These are phyloP conservation scores for Helminthosporium solani DNA, from an alignment of 2,329 filamentous ascomycete species.

Conservation along the genomic window DNA sequence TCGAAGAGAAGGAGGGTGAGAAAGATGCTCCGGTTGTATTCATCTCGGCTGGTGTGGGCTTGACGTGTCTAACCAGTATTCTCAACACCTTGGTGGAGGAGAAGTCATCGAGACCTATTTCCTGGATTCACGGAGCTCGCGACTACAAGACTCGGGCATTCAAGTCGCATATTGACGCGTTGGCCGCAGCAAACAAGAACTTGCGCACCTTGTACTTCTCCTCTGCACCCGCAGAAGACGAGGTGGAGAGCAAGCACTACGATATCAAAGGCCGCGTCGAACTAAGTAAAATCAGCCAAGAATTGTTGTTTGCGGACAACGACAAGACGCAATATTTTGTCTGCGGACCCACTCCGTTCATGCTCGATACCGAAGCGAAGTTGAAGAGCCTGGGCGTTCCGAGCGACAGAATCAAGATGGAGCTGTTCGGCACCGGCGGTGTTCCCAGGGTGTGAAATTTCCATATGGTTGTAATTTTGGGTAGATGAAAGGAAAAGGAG, in stretches of 20 bases:
- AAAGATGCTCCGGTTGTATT: constrained; percentile 60
- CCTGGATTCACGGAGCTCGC: constrained; percentile 64
- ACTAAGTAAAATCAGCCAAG: constrained; percentile 56
- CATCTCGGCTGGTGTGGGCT: constrained; percentile 67
- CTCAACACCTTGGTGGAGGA: constrained; percentile 54
- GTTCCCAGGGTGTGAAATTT: constrained; percentile 27
- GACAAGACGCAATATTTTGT: constrained; percentile 65
- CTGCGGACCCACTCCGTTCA: constrained; percentile 71
- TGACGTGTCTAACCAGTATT: constrained; percentile 67
- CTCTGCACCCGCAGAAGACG: constrained; percentile 48
- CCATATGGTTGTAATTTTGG: background rate
- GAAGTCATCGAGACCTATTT: constrained; percentile 50
- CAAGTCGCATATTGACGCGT: constrained; percentile 48
- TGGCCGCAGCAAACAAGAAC: constrained; percentile 49
- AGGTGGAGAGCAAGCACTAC: constrained; percentile 57
- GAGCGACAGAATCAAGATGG: constrained; percentile 62
- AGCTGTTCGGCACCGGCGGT: constrained; percentile 58
- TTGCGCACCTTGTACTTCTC: constrained; percentile 61
- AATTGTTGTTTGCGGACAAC: constrained; percentile 59
- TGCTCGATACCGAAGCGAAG: constrained; percentile 59
- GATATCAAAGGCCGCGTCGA: constrained; percentile 60
- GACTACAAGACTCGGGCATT: constrained; percentile 58
- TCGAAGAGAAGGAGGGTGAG: constrained; percentile 50
- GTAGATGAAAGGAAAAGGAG: too few species aligned
- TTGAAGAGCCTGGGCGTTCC: constrained; percentile 59